Conservation (phyloP, 768 basidiomycete genomes). For the Mycena chlorophos region DNA sequence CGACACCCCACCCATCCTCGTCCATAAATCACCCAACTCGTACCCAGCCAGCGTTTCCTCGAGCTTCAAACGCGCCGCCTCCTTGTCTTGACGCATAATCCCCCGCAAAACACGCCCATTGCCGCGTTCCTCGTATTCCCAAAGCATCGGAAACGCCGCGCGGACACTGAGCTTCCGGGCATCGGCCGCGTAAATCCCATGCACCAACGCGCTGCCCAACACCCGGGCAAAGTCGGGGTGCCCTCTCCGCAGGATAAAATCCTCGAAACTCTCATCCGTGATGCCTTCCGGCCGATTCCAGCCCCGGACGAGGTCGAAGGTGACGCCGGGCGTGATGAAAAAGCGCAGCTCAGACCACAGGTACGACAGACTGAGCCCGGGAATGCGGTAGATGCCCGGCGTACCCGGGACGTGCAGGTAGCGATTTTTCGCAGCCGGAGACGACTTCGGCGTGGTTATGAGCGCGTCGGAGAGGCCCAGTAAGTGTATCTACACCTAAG, state of each 20-base stretch:
- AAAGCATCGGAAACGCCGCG: slow-evolving; percentile 74
- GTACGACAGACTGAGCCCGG: slow-evolving; percentile 40
- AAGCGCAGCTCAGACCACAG: slow-evolving; percentile 41
- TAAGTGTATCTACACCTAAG: slow-evolving; percentile 66
- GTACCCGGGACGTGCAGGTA: slow-evolving; percentile 62
- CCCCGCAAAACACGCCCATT: slow-evolving; percentile 72
- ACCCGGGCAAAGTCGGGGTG: slow-evolving; percentile 69
- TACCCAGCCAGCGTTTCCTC: slow-evolving; percentile 34
- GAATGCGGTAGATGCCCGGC: slow-evolving; percentile 54
- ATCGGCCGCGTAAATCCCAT: slow-evolving; percentile 93
- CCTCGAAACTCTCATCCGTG: slow-evolving; percentile 79
- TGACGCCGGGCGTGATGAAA: slow-evolving; percentile 52
- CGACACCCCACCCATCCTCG: slow-evolving; percentile 57
- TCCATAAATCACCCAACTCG: slow-evolving; percentile 48
- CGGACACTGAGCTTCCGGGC: slow-evolving; percentile 71
- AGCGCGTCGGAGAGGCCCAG: slow-evolving; percentile 61
- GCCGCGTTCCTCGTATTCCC: slow-evolving; percentile 66
- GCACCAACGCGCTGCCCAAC: slow-evolving; percentile 79
- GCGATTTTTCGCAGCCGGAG: slow-evolving; percentile 75
- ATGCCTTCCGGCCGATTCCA: slow-evolving; percentile 40
- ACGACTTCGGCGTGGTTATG: slow-evolving; percentile 62
- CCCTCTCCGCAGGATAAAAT: slow-evolving; percentile 74
- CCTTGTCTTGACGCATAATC: slow-evolving; percentile 35
- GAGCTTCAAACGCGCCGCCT: slow-evolving; percentile 15
- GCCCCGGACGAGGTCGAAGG: slow-evolving; percentile 58